Conservation (phyloP, 768 basidiomycete genomes). For the Trametes cinnabarina region DNA sequence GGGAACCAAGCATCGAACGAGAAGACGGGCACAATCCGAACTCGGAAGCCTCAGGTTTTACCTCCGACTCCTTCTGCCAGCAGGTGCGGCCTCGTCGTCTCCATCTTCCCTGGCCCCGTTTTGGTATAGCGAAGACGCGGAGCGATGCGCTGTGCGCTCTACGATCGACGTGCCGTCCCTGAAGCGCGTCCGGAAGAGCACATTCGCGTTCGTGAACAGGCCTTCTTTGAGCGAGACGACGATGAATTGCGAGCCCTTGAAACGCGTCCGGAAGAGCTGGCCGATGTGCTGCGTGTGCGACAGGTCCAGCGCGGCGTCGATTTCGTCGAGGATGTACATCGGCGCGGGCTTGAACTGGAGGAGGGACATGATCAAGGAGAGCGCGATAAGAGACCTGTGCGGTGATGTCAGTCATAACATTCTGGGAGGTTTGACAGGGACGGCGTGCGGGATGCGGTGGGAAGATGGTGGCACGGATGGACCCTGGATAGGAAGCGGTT, state of each 20-base stretch:
- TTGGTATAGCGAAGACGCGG: slow-evolving; percentile 16
- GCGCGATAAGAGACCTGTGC: slow-evolving; percentile 87
- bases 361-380: slow-evolving; percentile 97
- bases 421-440: background rate
- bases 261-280: slow-evolving; percentile 93
- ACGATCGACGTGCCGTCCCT: slow-evolving; percentile 92
- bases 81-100: slow-evolving; percentile 14
- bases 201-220: slow-evolving; percentile 96
- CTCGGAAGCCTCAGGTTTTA: background rate
- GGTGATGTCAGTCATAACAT: background rate
- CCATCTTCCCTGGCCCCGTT: slow-evolving; percentile 13
- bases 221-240: slow-evolving; percentile 97
- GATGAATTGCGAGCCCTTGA: slow-evolving; percentile 98
- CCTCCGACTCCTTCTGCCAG: slow-evolving; percentile 9
- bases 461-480: background rate
- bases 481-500: background rate
- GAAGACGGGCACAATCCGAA: background rate
- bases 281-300: slow-evolving; percentile 98
- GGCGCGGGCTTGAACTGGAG: slow-evolving; percentile 99
- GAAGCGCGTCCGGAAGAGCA: slow-evolving; percentile 89
- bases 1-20: background rate
- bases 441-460: background rate
- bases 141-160: slow-evolving; percentile 69
- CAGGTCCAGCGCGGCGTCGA: slow-evolving; percentile 94
- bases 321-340: slow-evolving; percentile 99